Conservation (phyloP, 2,329 filamentous ascomycete species). For the Rutstroemia sydowiana region DNA sequence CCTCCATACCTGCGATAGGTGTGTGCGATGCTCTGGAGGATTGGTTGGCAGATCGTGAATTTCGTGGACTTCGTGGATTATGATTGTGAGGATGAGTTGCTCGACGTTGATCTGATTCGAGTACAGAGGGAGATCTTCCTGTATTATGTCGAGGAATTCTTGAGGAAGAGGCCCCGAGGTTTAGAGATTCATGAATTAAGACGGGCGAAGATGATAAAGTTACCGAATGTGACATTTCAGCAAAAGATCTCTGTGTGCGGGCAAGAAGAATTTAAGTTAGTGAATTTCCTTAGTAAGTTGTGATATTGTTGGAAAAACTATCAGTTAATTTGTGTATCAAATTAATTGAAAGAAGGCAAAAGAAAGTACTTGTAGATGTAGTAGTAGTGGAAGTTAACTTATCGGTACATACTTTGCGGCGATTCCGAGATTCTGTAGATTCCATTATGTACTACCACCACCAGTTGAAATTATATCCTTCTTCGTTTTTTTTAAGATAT, state of each 20-base stretch:
- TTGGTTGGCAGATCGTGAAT: conserved; percentile 7
- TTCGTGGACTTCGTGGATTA: conserved; percentile 1
- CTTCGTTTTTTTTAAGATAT: no score
- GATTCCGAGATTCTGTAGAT: conserved; percentile 1
- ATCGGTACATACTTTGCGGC: conserved; percentile 6
- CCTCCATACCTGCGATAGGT: conserved; percentile 19
- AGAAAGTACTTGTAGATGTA: background rate
- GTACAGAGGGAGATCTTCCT: conserved; percentile 8
- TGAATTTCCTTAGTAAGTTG: background rate
- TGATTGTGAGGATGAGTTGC: conserved; percentile 25
- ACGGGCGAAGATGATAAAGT: conserved; percentile 25
- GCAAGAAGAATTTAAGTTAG: conserved; percentile 11
- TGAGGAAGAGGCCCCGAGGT: conserved; percentile 6
- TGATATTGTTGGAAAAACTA: no score
- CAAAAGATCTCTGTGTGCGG: conserved; percentile 22
- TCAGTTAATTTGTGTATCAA: no score
- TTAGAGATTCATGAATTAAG: conserved; percentile 15
- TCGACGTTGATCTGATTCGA: conserved; percentile 19
- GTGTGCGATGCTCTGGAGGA: background rate
- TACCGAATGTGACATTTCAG: conserved; percentile 25
- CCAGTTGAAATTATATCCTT: no score
- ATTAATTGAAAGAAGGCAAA: no score
- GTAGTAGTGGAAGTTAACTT: background rate
- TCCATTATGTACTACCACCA: conserved; percentile 3
- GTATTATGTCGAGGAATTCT: conserved; percentile 12